Conservation (phyloP, 495 filamentous ascomycete species). For the Chaetomium fimeti region DNA sequence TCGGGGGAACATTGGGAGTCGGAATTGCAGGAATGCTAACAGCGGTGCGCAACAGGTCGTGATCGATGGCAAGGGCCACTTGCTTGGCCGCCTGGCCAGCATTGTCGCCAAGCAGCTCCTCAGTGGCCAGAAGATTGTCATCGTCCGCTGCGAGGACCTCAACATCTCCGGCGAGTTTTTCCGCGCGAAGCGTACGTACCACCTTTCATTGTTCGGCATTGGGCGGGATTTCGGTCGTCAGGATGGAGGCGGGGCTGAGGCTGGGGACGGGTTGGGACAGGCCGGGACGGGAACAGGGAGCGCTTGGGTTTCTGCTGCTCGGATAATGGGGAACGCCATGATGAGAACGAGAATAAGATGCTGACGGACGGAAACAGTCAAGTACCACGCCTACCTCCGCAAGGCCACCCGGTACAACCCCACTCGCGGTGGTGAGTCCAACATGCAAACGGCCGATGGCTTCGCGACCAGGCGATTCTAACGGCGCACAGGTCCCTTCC, state of each 20-base stretch:
- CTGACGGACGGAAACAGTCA: constrained; percentile 66
- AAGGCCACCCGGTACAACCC: constrained; percentile 99
- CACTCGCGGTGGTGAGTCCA: constrained; percentile 81
- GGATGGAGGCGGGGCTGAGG: constrained; percentile 10
- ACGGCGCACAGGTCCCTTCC: constrained; percentile 79
- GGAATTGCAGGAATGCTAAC: constrained; percentile 9
- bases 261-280: no score
- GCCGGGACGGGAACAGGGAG: not conserved
- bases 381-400: constrained; percentile 99
- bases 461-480: constrained; percentile 35
- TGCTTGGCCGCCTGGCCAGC: constrained; percentile 97
- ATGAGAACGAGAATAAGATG: constrained; percentile 16
- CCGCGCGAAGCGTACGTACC: constrained; percentile 94
- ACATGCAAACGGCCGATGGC: constrained; percentile 20
- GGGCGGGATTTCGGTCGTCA: constrained; percentile 1
- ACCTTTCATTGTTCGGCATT: constrained; percentile 14
- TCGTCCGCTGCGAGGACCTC: constrained; percentile 96
- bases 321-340: constrained; percentile 6
- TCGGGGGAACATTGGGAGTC: not conserved
- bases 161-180: constrained; percentile 99
- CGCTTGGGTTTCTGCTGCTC: not conserved
- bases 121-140: constrained; percentile 98
- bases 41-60: constrained; percentile 62
- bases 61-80: constrained; percentile 99
- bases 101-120: constrained; percentile 99